Evolutionary conservation across 2,329 filamentous ascomycete genomes (phyloP), one percentile per base, ranked within the genome.

Genomic region (Fusarium kyushuense): DNA sequence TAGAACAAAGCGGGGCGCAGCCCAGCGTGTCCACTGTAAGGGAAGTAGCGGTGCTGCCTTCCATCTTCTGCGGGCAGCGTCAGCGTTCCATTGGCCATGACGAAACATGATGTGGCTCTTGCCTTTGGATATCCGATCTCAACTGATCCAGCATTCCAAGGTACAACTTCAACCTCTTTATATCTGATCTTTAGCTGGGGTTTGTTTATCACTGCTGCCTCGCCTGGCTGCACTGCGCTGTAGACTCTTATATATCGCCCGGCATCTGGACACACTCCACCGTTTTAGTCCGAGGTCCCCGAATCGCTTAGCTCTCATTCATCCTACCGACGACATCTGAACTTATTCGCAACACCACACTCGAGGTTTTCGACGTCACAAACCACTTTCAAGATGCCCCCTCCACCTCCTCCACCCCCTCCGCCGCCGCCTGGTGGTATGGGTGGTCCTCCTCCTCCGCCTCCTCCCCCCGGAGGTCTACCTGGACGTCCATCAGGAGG

Each of bases 401-500:
- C 90, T 64, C 91, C 91, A 52, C 78, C 90, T 54, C 91, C 91
- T 4, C 91, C 91, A 13, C 91, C 91, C 3, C 92, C 91, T 33
- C 91, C 90, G 55, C 91, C 90, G 58, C 86, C 86, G 58, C 81
- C 79, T 75, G 89, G 87, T 75, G 86, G 36, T 46, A 54, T 54
- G 30, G 52, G 52, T 14, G 52, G 52, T 21, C 54, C 57, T 17
- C 57, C 56, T 16, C 55, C 49, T 10, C 55, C 55, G 5, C 55
- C 55, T 23, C 55, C 55, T 3, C 56, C 56, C 49, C 77, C 77
- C 25, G 87, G 85, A 42, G 83, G 81, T 54, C 71, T 91, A 35
- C 87, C 91, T 41, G 77, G 82, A 27, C 85, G 86, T 72, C 87
- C 89, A 11, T 81, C 85, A 61, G 82, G 79, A 56, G 84, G 81